Percentiles rank a stretch among this genome's conserved stretches.
These are phyloP conservation scores for Scytalidium sp. DNA, from an alignment of 2,329 filamentous ascomycete genomes.

Conservation along the genomic window DNA sequence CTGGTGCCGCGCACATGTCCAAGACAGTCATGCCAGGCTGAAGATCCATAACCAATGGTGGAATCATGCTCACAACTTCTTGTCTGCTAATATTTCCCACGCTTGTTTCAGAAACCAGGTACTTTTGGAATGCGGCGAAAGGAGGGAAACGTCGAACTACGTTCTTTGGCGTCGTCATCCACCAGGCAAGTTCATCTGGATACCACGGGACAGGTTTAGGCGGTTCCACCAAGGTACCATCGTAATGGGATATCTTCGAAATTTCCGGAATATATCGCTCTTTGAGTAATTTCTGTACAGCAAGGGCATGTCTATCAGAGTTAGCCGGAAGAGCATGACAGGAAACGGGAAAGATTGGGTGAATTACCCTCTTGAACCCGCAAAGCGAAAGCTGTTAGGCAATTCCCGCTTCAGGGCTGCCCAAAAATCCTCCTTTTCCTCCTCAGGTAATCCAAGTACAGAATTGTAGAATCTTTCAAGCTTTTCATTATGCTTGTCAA, in stretches of 20 bases:
- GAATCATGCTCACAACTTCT: conserved; percentile 99
- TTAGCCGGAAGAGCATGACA: conserved; percentile 1
- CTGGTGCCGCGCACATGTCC: conserved; percentile 94
- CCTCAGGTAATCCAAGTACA: conserved; percentile 70
- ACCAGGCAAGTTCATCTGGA: conserved; percentile 92
- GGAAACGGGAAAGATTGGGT: conserved; percentile 1
- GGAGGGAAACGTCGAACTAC: conserved; percentile 90
- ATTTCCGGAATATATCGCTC: conserved; percentile 90
- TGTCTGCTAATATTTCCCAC: conserved; percentile 97
- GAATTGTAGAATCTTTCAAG: conserved; percentile 86
- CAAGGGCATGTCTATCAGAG: conserved; percentile 71
- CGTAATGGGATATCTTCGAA: conserved; percentile 74
- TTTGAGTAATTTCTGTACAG: conserved; percentile 85
- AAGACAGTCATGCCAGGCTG: conserved; percentile 88
- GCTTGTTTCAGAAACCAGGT: conserved; percentile 93
- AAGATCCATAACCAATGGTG: conserved; percentile 87
- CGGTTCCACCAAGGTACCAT: conserved; percentile 78
- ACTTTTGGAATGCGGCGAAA: conserved; percentile 95
- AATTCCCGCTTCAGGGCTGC: conserved; percentile 76
- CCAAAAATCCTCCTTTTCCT: conserved; percentile 83
- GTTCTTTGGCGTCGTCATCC: conserved; percentile 97
- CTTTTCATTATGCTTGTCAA: conserved; percentile 77
- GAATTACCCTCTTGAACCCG: conserved; percentile 80
- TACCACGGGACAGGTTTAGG: conserved; percentile 87
- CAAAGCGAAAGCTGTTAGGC: conserved; percentile 97